Evolutionary conservation across 2,329 filamentous ascomycete species (phyloP).

Genomic region (Colletotrichum echinochloae): DNA sequence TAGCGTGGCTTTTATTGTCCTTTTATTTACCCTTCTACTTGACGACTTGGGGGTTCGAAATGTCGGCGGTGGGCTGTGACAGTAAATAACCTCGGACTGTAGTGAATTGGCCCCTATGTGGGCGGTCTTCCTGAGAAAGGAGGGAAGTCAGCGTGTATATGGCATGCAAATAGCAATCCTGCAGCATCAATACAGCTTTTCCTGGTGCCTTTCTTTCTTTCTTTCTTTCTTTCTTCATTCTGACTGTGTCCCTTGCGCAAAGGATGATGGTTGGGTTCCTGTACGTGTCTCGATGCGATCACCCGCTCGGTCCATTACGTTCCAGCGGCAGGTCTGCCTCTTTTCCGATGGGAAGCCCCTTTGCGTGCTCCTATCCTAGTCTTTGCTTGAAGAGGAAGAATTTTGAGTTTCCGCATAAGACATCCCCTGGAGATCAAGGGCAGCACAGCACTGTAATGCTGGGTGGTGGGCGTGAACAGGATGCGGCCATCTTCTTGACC

Average conservation of each 20-base stretch:
- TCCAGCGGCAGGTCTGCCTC: not conserved
- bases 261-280: not conserved
- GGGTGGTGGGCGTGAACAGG: not conserved
- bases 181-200: not conserved
- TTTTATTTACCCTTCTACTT: not conserved
- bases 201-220: not conserved
- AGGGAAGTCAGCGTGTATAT: not conserved
- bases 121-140: not conserved
- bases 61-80: not conserved
- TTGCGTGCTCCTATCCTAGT: not conserved
- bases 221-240: accelerated
- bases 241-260: not conserved
- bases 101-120: not conserved
- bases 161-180: not conserved
- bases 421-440: not conserved
- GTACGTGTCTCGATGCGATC: not conserved
- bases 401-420: not conserved
- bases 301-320: not conserved
- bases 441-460: not conserved
- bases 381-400: too few species aligned
- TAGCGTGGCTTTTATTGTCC: not conserved
- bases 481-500: not conserved
- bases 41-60: too few species aligned
- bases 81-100: not conserved
- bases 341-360: not conserved